Evolutionary conservation across 108 stramenopile genomes (phyloP).

Genomic region (Nannochloropsis granulata): DNA sequence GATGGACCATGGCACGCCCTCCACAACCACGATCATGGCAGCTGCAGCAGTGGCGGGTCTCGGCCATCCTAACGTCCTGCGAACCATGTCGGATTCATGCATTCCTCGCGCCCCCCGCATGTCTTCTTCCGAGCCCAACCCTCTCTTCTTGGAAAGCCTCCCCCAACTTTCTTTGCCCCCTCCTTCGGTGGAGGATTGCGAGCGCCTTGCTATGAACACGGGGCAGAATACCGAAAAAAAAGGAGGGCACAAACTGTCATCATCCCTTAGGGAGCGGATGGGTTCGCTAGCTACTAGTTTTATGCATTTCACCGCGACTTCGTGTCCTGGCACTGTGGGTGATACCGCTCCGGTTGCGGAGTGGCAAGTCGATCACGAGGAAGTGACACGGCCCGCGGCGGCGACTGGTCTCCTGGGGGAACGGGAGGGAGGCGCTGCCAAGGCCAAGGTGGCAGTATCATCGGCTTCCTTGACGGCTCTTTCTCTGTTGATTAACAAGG

Average conservation of each 20-base stretch:
- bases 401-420: too few species aligned
- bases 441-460: too few species aligned
- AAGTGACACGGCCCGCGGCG: too few species aligned
- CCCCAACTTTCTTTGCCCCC: background rate
- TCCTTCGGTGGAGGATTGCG: background rate
- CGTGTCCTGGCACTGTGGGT: background rate
- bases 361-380: too few species aligned
- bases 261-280: background rate
- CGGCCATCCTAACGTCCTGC: background rate
- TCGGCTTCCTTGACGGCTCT: too few species aligned
- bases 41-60: background rate
- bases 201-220: too few species aligned
- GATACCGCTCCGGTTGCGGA: too few species aligned
- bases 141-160: background rate
- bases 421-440: too few species aligned
- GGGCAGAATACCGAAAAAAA: too few species aligned
- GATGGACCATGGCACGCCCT: too few species aligned
- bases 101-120: background rate
- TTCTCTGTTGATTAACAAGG: too few species aligned
- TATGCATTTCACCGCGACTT: background rate
- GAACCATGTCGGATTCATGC: background rate
- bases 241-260: background rate
- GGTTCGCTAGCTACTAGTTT: background rate
- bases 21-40: background rate
- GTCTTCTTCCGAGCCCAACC: background rate